Evolutionary conservation across 2,329 filamentous ascomycete genomes (phyloP).

Genomic region (Ascochyta lentis): DNA sequence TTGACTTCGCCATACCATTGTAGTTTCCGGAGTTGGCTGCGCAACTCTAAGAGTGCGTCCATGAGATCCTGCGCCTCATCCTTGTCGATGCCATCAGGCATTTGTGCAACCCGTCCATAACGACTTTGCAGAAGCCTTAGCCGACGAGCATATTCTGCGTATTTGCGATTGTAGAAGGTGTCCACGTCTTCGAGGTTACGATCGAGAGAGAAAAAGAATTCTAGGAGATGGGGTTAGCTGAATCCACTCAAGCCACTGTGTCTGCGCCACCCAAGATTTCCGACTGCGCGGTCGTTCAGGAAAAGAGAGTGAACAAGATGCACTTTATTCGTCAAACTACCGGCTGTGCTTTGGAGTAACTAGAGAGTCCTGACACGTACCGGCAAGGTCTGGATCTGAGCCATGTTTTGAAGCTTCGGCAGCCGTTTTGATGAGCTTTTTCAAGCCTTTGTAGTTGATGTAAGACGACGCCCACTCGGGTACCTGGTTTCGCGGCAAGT

Average conservation of each 20-base stretch:
- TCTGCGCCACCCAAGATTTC: background rate
- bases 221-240: constrained; percentile 56
- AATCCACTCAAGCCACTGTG: background rate
- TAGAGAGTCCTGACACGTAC: constrained; percentile 61
- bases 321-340: background rate
- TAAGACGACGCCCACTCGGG: constrained; percentile 85
- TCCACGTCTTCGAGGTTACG: constrained; percentile 97
- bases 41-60: constrained; percentile 85
- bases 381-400: constrained; percentile 84
- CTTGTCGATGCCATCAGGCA: constrained; percentile 75
- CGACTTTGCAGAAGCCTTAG: constrained; percentile 86
- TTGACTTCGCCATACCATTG: constrained; percentile 99
- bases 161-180: constrained; percentile 96
- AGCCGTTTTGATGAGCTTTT: constrained; percentile 91
- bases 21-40: constrained; percentile 85
- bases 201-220: constrained; percentile 96
- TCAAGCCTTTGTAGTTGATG: constrained; percentile 89
- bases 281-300: too few relatives aligned
- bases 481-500: constrained; percentile 79
- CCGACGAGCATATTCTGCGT: constrained; percentile 80
- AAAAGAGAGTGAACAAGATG: background rate
- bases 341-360: background rate
- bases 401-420: constrained; percentile 70
- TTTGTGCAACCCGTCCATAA: constrained; percentile 77
- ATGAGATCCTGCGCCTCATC: constrained; percentile 93